Conservation (phyloP, 306 rosid species). For the Lathyrus oleraceus region DNA sequence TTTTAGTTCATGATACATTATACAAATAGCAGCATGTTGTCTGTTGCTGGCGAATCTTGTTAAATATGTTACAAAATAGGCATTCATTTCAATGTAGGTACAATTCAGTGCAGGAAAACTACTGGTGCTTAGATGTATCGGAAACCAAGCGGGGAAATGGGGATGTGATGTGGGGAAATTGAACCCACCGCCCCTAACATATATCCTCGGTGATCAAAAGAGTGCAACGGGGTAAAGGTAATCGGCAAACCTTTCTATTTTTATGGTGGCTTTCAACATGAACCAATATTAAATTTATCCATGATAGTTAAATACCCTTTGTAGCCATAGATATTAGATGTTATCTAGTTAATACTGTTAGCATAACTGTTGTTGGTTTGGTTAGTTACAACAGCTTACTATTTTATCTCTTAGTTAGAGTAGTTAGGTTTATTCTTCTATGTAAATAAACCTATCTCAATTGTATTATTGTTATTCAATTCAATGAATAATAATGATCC, state of each 20-base stretch:
- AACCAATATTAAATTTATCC: background rate
- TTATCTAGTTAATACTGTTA: no score
- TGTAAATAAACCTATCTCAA: no score
- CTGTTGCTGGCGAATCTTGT: background rate
- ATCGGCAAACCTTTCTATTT: background rate
- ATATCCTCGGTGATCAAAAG: background rate
- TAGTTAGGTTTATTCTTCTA: no score
- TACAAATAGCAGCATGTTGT: slow-evolving; percentile 23
- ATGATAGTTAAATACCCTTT: background rate
- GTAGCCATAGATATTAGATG: no score
- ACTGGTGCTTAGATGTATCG: background rate
- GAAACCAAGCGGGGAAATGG: background rate
- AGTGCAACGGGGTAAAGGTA: background rate
- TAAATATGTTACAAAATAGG: slow-evolving; percentile 1
- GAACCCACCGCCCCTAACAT: slow-evolving; percentile 1
- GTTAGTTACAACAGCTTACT: no score
- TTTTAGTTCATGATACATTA: background rate
- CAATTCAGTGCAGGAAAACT: slow-evolving; percentile 6
- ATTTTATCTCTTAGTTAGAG: no score
- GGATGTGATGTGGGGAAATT: slow-evolving; percentile 7
- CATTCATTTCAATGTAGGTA: slow-evolving; percentile 11
- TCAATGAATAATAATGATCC: no score
- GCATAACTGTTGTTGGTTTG: no score
- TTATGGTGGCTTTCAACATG: background rate
- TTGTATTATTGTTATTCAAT: no score